Base-by-base conservation (phyloP, 164 flowering plant species). In the Taxillus chinensis region DNA sequence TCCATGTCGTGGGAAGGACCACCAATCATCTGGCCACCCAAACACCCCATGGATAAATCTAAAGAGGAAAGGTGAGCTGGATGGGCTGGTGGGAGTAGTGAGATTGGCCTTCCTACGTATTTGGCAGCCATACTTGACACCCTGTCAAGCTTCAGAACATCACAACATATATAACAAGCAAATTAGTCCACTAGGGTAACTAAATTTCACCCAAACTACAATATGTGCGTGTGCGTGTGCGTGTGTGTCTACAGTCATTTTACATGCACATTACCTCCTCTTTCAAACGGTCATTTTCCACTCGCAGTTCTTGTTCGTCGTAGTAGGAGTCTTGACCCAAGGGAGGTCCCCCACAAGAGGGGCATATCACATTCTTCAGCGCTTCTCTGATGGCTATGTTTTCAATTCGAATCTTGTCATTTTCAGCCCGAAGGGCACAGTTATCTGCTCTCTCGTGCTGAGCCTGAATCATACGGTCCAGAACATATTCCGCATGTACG, bases 351-450 rank as follows among this genome's bases (percentile, higher is more conserved):
- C 27, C 96, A 62, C 97, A 90, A 58, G 87, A 66, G 0, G 90
- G 92, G 78, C 97, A 90, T 8, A 87, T 81, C 15, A 86, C 83
- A 69, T 87, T 81, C 76, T 79, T 87, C 50, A 90, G 78, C 1
- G 97, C 89, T 68, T 87, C 97, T 68, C 87, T 78, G 17, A 87
- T 84, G 12, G 87, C 90, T 59, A 85, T 86, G 68, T 90, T 90
- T 59, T 87, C 92, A 60, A 90, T 83, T 8, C 93, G 75, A 59
- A 90, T 83, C 78, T 71, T 86, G 66, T 90, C 97, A 56, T 90
- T 90, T 70, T 90, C 96, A 0, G 85, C 65, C 39, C 84, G 68
- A 17, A 90, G 87, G 9, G 78, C 64, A 58, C 80, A 74, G 69
- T 90, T 90, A 68, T 90, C 93, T 6, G 83, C 74, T 41, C 93